Evolutionary conservation across 352 stramenopile genomes (phyloP).

Genomic region (Phytophthora crassamura): DNA sequence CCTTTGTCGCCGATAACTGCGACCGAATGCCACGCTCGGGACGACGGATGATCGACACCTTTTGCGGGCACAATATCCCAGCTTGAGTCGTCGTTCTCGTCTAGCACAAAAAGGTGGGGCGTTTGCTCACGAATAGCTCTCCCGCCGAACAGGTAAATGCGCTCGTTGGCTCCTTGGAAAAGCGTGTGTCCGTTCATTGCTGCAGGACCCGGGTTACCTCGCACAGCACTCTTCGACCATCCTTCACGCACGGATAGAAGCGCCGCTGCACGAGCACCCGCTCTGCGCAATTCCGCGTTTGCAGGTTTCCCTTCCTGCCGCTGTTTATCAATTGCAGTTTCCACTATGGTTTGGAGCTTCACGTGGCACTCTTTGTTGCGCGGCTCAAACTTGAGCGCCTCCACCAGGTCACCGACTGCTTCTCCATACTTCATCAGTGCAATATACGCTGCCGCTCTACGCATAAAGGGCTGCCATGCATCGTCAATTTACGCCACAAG

Average conservation of each 20-base stretch:
- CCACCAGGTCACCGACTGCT: conserved; percentile 52
- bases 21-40: conserved; percentile 68
- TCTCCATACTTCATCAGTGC: conserved; percentile 28
- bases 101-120: conserved; percentile 51
- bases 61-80: conserved; percentile 52
- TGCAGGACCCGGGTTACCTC: conserved; percentile 71
- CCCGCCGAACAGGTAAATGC: conserved; percentile 61
- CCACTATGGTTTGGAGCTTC: conserved; percentile 47
- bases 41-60: conserved; percentile 33
- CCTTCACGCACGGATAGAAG: conserved; percentile 48
- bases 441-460: conserved; percentile 53
- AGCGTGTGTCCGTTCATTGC: conserved; percentile 70
- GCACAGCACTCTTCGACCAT: conserved; percentile 51
- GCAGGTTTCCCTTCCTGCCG: background rate
- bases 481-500: conserved; percentile 1
- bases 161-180: conserved; percentile 35
- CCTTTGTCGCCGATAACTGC: conserved; percentile 29
- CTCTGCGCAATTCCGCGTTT: conserved; percentile 17
- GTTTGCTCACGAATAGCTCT: conserved; percentile 71
- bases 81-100: conserved; percentile 49
- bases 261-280: conserved; percentile 38
- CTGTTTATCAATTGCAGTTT: conserved; percentile 7
- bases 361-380: conserved; percentile 58
- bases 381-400: conserved; percentile 54
- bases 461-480: conserved; percentile 55